A percentile compares a stretch with the other conserved stretches of the same genome.
These are phyloP conservation scores for Aspergillus candidus DNA, from an alignment of 2,329 filamentous ascomycete genomes.

Conservation along the genomic window DNA sequence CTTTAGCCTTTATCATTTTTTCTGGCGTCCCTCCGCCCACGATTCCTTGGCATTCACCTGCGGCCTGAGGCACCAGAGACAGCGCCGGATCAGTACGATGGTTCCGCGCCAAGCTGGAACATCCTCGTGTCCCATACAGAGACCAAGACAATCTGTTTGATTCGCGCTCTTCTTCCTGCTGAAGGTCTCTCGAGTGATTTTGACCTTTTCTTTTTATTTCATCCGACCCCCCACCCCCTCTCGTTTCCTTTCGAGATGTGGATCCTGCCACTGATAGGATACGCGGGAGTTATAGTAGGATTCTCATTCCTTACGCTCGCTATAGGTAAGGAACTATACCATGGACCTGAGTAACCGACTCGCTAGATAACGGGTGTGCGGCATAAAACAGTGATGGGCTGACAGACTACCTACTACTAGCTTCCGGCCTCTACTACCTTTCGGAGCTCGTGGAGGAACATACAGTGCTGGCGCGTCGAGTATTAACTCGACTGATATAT, in stretches of 20 bases:
- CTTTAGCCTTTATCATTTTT: slow-evolving; percentile 1
- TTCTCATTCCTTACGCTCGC: slow-evolving; percentile 93
- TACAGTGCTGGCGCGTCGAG: slow-evolving; percentile 80
- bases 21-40: neutral
- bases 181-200: too few relatives aligned
- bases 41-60: neutral
- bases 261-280: slow-evolving; percentile 89
- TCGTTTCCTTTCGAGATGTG: slow-evolving; percentile 60
- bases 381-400: neutral
- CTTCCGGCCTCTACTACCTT: slow-evolving; percentile 96
- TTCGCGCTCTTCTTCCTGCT: too few relatives aligned
- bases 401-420: slow-evolving; percentile 41
- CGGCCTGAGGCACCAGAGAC: slow-evolving; percentile 10
- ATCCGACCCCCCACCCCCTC: too few relatives aligned
- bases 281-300: slow-evolving; percentile 76
- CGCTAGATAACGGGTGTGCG: too few relatives aligned
- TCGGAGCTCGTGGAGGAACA: slow-evolving; percentile 98
- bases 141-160: too few relatives aligned
- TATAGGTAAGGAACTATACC: slow-evolving; percentile 55
- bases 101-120: too few relatives aligned
- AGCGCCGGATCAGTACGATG: too few relatives aligned
- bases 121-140: too few relatives aligned
- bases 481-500: slow-evolving; percentile 84
- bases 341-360: neutral
- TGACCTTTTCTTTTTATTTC: too few relatives aligned